Evolutionary conservation across 2,329 filamentous ascomycete genomes (phyloP), one percentile per base, ranked within the genome.

Genomic region (Ilyonectria robusta): DNA sequence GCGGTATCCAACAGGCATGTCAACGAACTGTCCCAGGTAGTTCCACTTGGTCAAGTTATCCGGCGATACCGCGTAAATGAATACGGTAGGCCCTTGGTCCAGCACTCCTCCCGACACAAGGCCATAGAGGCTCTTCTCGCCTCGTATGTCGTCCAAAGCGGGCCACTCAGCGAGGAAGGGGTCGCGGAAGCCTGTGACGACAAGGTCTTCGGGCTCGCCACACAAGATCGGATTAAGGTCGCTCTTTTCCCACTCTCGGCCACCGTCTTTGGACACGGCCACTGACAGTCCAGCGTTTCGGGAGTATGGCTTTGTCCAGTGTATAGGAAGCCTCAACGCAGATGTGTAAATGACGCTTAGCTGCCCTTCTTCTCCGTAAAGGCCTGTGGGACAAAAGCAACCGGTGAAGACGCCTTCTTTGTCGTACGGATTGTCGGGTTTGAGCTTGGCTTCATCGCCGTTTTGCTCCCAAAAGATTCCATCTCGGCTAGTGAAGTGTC

Each of bases 321-420:
- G 76, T 2, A 82, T 80, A 1, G 81, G 81, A 3, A 82, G 72
- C 6, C 74, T 59, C 35, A 68, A 59, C 15, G 81, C 75, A 7
- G 79, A 80, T 2, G 81, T 77, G 63, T 82, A 82, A 4, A 82
- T 69, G 4, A 77, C 70, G 10, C 74, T 78, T 13, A 82, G 68
- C 26, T 77, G 73, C 9, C 64, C 73, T 11, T 75, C 61, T 37
- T 85, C 80, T 35, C 84, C 85, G 4, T 81, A 70, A 0, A 85
- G 74, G 13, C 86, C 86, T 8, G 85, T 83, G 1, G 86, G 83
- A 67, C 84, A 81, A 4, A 81, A 80, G 42, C 84, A 85, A 4
- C 86, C 86, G 5, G 83, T 85, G 73, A 88, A 88, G 35, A 87
- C 84, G 1, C 86, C 86, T 13, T 87, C 78, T 2, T 83, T 79